Conservation (phyloP, 2,329 filamentous ascomycete species). For the Botrytis fabae region DNA sequence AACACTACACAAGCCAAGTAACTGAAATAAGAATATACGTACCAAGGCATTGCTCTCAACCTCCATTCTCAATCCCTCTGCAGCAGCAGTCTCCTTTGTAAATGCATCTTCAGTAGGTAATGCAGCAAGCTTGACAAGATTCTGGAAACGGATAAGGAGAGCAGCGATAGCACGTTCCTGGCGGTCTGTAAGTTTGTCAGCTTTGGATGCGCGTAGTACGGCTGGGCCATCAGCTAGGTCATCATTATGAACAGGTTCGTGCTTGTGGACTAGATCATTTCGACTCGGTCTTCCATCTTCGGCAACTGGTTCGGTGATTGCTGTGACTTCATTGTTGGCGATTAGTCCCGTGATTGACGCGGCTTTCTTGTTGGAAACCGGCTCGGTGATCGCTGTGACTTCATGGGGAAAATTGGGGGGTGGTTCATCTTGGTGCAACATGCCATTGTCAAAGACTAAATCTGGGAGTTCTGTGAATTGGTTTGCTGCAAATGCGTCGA, state of each 20-base stretch:
- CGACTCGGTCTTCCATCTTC: not conserved
- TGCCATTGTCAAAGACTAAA: not conserved
- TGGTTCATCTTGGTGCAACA: not conserved
- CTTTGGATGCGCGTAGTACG: not conserved
- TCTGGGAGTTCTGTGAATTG: not conserved
- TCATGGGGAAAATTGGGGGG: not conserved
- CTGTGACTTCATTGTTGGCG: not conserved
- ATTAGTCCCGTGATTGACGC: not conserved
- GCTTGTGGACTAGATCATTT: not conserved
- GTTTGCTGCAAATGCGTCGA: not conserved
- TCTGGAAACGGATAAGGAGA: slow-evolving; percentile 48
- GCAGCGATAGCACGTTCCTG: slow-evolving; percentile 48
- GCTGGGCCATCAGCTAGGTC: not conserved
- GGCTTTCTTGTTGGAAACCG: not conserved
- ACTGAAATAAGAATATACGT: slow-evolving; percentile 10
- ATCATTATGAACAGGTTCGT: not conserved
- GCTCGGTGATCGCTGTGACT: not conserved
- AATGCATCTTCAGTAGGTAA: slow-evolving; percentile 36
- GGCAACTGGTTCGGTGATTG: not conserved
- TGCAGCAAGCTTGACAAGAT: slow-evolving; percentile 42
- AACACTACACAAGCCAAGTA: not conserved
- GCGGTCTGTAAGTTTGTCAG: slow-evolving; percentile 44
- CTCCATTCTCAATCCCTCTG: slow-evolving; percentile 39
- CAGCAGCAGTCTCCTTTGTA: slow-evolving; percentile 38
- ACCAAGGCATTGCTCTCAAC: slow-evolving; percentile 40